These are phyloP conservation scores for Stropharia rugosoannulata DNA, from an alignment of 768 basidiomycete genomes.

Conservation along the genomic window DNA sequence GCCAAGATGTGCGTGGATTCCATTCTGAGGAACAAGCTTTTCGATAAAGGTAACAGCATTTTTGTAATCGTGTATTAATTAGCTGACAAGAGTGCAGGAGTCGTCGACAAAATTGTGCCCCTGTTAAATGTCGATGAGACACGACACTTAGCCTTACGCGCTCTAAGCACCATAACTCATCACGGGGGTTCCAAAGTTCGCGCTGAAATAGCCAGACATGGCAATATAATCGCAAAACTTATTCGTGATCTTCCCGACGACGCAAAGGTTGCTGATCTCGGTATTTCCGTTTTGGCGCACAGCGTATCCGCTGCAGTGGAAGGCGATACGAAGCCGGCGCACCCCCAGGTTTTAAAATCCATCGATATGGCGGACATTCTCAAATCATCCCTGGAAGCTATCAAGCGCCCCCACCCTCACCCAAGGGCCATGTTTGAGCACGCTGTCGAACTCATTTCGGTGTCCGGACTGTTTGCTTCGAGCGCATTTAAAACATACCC, in stretches of 20 bases:
- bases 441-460: slow-evolving; percentile 45
- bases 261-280: slow-evolving; percentile 45
- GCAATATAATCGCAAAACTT: slow-evolving; percentile 40
- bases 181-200: slow-evolving; percentile 54
- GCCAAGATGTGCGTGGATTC: slow-evolving; percentile 64
- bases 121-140: slow-evolving; percentile 47
- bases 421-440: slow-evolving; percentile 44
- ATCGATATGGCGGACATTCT: slow-evolving; percentile 46
- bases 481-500: slow-evolving; percentile 43
- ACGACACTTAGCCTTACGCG: slow-evolving; percentile 52
- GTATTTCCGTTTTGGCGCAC: slow-evolving; percentile 53
- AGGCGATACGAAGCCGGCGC: slow-evolving; percentile 35
- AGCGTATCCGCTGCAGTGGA: slow-evolving; percentile 43
- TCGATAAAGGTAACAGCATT: slow-evolving; percentile 45
- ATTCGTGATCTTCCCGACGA: slow-evolving; percentile 54
- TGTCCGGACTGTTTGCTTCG: slow-evolving; percentile 42
- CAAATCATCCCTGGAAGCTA: slow-evolving; percentile 37
- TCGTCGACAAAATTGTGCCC: slow-evolving; percentile 57
- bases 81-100: slow-evolving; percentile 32
- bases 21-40: slow-evolving; percentile 57
- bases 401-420: slow-evolving; percentile 38
- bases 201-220: slow-evolving; percentile 47
- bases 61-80: neutral
- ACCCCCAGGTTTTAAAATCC: slow-evolving; percentile 34
- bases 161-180: slow-evolving; percentile 59